Conservation (phyloP, 2,329 filamentous ascomycete species). For the Calonectria pseudoreteaudii region DNA sequence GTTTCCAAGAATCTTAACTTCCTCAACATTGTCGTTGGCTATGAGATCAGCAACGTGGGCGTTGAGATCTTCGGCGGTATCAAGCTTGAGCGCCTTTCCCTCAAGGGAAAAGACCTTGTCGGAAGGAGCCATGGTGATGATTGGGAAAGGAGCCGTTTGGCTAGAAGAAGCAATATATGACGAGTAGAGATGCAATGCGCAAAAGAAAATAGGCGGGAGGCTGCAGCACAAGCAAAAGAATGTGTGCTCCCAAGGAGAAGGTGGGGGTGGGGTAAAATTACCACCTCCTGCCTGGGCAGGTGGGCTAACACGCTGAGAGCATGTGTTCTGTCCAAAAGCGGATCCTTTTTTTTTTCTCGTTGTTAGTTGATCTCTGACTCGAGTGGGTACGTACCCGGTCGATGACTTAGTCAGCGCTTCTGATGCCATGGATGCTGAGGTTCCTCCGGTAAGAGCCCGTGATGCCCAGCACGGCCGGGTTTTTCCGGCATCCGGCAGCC, state of each 20-base stretch:
- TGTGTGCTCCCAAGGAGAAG: constrained; percentile 31
- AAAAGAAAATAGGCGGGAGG: constrained; percentile 23
- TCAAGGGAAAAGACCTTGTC: constrained; percentile 87
- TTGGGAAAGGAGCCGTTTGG: constrained; percentile 12
- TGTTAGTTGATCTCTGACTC: neutral
- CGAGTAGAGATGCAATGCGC: constrained; percentile 14
- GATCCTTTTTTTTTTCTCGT: neutral
- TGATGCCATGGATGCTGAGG: neutral
- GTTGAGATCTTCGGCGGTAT: constrained; percentile 88
- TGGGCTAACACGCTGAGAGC: neutral
- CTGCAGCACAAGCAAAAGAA: constrained; percentile 33
- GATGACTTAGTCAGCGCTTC: constrained; percentile 1
- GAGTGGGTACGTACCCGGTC: neutral
- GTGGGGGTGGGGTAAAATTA: constrained; percentile 43
- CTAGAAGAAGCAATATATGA: constrained; percentile 24
- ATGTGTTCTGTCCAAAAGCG: neutral
- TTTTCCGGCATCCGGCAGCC: constrained; percentile 16
- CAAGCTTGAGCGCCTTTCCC: constrained; percentile 91
- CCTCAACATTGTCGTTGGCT: constrained; percentile 80
- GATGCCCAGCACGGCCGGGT: constrained; percentile 18
- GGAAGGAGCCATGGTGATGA: constrained; percentile 46
- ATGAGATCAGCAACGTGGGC: constrained; percentile 82
- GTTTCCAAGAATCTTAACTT: constrained; percentile 89
- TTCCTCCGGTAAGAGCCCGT: neutral
- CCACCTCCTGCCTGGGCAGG: neutral